These are phyloP conservation scores for Dryadomyces sulphureus DNA, from an alignment of 2,329 filamentous ascomycete species.

Conservation along the genomic window DNA sequence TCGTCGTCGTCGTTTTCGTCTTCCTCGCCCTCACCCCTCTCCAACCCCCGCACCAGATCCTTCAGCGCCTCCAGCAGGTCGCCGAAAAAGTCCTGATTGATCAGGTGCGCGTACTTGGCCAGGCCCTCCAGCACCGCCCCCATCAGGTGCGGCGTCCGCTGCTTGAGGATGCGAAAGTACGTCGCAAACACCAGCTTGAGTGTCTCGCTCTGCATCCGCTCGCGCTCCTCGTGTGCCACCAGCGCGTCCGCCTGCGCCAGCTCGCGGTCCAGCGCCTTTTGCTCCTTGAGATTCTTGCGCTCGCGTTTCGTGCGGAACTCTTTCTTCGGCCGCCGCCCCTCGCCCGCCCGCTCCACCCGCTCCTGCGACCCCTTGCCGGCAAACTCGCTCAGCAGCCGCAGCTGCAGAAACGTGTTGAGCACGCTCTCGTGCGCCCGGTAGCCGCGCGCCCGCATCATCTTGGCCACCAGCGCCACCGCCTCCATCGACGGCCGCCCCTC, in stretches of 20 bases:
- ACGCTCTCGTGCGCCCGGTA: constrained; percentile 75
- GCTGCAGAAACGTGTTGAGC: constrained; percentile 78
- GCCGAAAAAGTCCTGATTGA: constrained; percentile 98
- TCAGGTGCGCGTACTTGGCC: constrained; percentile 85
- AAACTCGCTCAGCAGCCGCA: constrained; percentile 80
- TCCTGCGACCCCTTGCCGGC: constrained; percentile 70
- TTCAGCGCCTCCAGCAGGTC: constrained; percentile 89
- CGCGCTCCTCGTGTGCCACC: constrained; percentile 82
- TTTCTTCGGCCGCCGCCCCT: constrained; percentile 55
- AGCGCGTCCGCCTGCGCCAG: constrained; percentile 84
- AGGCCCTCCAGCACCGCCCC: constrained; percentile 92
- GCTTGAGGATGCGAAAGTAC: constrained; percentile 90
- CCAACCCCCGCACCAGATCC: constrained; percentile 60
- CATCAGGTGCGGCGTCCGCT: constrained; percentile 70
- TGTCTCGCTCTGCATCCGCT: constrained; percentile 88
- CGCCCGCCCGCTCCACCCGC: constrained; percentile 43
- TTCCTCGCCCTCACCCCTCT: constrained; percentile 27
- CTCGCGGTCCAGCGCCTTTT: constrained; percentile 79
- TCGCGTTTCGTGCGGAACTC: constrained; percentile 82
- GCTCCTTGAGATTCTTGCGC: constrained; percentile 71
- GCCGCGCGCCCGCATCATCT: constrained; percentile 86
- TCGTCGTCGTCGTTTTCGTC: constrained; percentile 31
- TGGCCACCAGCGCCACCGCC: constrained; percentile 67
- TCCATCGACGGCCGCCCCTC: constrained; percentile 82
- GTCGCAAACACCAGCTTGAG: constrained; percentile 89